Conservation (phyloP, 768 basidiomycete species). For the Tulasnella sp. region DNA sequence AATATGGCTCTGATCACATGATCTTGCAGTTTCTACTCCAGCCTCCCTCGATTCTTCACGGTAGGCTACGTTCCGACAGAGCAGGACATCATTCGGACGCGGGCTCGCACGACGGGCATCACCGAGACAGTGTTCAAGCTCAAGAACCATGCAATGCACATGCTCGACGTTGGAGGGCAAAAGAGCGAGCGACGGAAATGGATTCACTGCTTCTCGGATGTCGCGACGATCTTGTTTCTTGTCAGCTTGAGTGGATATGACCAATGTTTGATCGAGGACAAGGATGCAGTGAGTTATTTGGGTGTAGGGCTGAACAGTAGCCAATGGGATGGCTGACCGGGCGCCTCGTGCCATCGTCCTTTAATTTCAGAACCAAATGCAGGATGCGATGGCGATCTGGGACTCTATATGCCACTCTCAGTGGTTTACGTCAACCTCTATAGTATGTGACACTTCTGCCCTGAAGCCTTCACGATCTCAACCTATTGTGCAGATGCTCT, state of each 20-base stretch:
- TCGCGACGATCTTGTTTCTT: slow-evolving; percentile 85
- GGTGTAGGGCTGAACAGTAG: neutral
- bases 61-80: slow-evolving; percentile 62
- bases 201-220: slow-evolving; percentile 93
- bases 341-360: neutral
- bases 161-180: slow-evolving; percentile 86
- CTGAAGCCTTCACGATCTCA: too few species aligned
- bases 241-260: slow-evolving; percentile 90
- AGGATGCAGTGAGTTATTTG: slow-evolving; percentile 60
- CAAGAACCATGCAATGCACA: slow-evolving; percentile 71
- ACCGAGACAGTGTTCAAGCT: slow-evolving; percentile 78
- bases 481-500: slow-evolving; percentile 80
- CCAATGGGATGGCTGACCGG: neutral
- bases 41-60: slow-evolving; percentile 70
- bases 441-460: slow-evolving; percentile 40
- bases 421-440: slow-evolving; percentile 91
- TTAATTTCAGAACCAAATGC: slow-evolving; percentile 89
- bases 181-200: slow-evolving; percentile 88
- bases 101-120: slow-evolving; percentile 84
- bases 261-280: slow-evolving; percentile 87
- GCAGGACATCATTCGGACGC: slow-evolving; percentile 69
- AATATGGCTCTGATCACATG: neutral
- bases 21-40: slow-evolving; percentile 49
- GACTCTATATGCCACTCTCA: slow-evolving; percentile 97
- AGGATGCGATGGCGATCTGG: slow-evolving; percentile 98